phyloP scores from a whole-genome alignment of 2,329 filamentous ascomycete genomes.

The Arthrobotrys pseudoclavata region DNA sequence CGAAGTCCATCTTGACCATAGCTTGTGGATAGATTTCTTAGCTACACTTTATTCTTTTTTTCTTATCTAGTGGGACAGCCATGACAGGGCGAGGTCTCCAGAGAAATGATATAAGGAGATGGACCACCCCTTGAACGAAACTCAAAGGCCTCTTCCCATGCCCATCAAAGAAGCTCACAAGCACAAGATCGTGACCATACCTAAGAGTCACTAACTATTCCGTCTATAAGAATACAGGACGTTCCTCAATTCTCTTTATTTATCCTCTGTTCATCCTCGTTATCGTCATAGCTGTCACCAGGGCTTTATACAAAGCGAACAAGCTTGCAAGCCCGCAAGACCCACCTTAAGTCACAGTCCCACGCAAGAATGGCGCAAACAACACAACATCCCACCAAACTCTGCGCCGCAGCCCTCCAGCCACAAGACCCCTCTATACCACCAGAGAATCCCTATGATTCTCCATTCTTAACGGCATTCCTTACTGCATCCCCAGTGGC shows the following conservation, averaged over 20 bases:
- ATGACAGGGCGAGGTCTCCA: not conserved
- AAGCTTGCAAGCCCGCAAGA: conserved; percentile 4
- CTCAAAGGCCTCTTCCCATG: conserved; percentile 1
- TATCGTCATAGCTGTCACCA: conserved; percentile 15
- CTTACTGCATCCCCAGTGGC: conserved; percentile 44
- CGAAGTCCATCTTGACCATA: conserved; percentile 37
- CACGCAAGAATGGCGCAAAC: conserved; percentile 59
- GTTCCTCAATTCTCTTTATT: conserved; percentile 6
- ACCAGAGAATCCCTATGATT: conserved; percentile 23
- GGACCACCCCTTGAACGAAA: conserved; percentile 22
- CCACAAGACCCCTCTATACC: conserved; percentile 40
- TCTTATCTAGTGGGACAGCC: conserved; percentile 18
- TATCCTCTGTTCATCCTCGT: not conserved
- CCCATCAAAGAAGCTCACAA: conserved; percentile 16
- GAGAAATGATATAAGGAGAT: conserved; percentile 49
- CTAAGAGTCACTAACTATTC: conserved; percentile 2
- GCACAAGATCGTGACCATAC: conserved; percentile 14
- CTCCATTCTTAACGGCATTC: conserved; percentile 50
- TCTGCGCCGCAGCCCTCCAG: not conserved
- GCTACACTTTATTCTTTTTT: conserved; percentile 9
- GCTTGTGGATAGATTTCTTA: conserved; percentile 45
- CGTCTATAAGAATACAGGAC: conserved; percentile 20
- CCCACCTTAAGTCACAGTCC: conserved; percentile 19
- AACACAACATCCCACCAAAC: conserved; percentile 39
- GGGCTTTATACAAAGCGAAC: conserved; percentile 36